Base-by-base conservation (phyloP, 768 basidiomycete genomes). In the Leccinum rimulosum region DNA sequence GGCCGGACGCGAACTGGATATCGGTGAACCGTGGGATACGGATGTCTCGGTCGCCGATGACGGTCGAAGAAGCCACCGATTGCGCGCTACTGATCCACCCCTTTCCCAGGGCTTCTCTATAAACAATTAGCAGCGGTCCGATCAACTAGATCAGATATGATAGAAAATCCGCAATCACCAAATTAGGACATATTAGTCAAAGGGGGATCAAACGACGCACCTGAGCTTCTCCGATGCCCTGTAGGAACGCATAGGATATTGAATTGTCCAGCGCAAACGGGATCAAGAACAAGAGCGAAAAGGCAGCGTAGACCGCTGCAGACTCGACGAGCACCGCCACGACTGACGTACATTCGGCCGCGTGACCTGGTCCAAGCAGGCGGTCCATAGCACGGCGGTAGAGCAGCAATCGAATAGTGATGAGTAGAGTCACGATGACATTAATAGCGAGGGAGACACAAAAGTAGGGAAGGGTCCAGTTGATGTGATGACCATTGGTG, bases 121-220 rank as follows among this genome's bases (percentile, higher is more conserved):
- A 69, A 43, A 79, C 63, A 51, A 79, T 79, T 40, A 79, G 61
- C 2, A 75, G 58, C 1, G 76, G 76, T 2, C 76, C 73, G 35
- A 79, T 73, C 40, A 70, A 58, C 78, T 79, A 50, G 55, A 53
- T 11, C 1, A 1, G 22, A 33, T 33, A 28, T 22, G 45, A 47
- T 50, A 38, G 17, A 27, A 14, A 27, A 27, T 25, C 25, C 22
- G n/a, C 25, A 31, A 11, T n/a, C 55, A 45, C n/a, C 22, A 33
- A 27, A 45, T 58, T 22, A 27, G 28, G 36, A 17, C 14, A 12
- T 7, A 19, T 33, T 19, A 11, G 7, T 27, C 4, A 10, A 33
- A 10, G 12, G 28, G 30, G 6, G 38, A 57, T 52, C 30, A 15
- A 43, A 47, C 1, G 19, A 45, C 71, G 52, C 6, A 72, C 75